Percentiles rank a stretch among this genome's conserved stretches.
Conservation (phyloP, 441 rosid species). For the Erodium texanum region DNA sequence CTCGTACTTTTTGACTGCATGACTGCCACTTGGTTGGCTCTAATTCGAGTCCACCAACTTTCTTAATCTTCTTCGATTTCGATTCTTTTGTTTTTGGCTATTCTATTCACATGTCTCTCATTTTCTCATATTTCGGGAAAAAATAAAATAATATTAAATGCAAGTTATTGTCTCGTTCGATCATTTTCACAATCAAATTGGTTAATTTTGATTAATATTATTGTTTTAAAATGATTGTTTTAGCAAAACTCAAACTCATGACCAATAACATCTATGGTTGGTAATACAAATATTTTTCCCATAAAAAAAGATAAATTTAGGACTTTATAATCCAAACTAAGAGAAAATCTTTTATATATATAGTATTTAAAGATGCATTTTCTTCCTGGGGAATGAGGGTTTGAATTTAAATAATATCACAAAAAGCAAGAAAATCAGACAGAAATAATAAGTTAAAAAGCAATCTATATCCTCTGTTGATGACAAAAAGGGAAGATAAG, state of each 20-base stretch:
- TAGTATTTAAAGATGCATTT: not conserved
- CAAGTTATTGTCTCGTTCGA: too few species aligned
- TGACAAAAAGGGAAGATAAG: not conserved
- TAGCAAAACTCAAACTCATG: too few species aligned
- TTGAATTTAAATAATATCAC: not conserved
- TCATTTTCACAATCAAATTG: too few species aligned
- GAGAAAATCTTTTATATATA: too few species aligned
- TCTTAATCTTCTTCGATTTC: too few species aligned
- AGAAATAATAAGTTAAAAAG: too few species aligned
- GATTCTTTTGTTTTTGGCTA: not conserved
- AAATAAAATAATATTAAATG: too few species aligned
- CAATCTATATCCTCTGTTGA: not conserved
- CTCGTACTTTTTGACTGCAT: not conserved
- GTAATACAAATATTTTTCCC: not conserved
- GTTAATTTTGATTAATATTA: too few species aligned
- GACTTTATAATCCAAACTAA: not conserved
- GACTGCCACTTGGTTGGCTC: not conserved
- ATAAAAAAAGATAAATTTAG: not conserved
- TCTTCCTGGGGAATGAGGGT: too few species aligned
- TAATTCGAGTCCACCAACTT: too few species aligned
- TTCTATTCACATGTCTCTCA: not conserved
- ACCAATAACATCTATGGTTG: not conserved
- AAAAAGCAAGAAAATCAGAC: too few species aligned
- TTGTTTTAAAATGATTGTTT: too few species aligned
- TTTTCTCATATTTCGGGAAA: not conserved